Conservation (phyloP, 345 rosid species). For the Murraya koenigii region DNA sequence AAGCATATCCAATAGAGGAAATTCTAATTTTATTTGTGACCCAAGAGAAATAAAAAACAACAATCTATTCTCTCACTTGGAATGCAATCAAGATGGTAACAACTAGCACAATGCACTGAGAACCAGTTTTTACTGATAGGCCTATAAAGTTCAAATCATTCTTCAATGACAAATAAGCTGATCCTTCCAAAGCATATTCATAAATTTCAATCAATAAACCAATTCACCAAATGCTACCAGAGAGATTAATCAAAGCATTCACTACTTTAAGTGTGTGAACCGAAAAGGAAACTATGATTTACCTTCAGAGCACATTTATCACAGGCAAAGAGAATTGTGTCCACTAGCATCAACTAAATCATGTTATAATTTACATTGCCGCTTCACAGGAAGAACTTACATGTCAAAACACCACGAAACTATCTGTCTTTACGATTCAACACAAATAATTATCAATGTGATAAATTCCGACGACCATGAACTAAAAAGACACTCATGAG, state of each 20-base stretch:
- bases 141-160: neutral
- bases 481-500: neutral
- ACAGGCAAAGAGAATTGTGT: neutral
- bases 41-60: neutral
- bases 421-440: neutral
- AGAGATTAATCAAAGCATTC: neutral
- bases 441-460: neutral
- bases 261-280: neutral
- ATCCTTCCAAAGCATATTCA: neutral
- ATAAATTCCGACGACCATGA: conserved; percentile 6
- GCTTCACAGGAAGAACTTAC: neutral
- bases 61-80: neutral
- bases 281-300: neutral
- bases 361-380: neutral
- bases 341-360: neutral
- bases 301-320: neutral
- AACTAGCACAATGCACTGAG: neutral
- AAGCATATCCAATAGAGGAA: neutral
- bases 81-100: neutral
- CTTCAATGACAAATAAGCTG: neutral
- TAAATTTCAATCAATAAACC: neutral
- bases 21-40: too few species aligned
- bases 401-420: neutral
- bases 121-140: neutral
- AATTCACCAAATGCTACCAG: neutral